Conservation (phyloP, 2,329 filamentous ascomycete species). For the Colletotrichum sp. region DNA sequence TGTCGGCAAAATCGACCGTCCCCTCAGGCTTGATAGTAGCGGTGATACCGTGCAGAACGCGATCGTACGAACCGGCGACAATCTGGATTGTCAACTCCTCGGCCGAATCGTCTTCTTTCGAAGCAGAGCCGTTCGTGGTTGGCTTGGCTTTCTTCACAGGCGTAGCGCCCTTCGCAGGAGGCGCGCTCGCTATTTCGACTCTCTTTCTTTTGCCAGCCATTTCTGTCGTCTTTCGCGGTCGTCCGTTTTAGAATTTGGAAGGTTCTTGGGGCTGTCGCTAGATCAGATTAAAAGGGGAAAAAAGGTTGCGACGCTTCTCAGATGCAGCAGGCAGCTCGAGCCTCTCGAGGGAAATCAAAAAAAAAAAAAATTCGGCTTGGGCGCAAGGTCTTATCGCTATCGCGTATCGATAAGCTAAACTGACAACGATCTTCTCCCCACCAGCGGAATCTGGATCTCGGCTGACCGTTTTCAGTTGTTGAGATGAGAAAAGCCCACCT, state of each 20-base stretch:
- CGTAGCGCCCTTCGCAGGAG: slow-evolving; percentile 23
- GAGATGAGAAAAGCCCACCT: background rate
- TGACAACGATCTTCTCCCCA: background rate
- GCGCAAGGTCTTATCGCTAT: slow-evolving; percentile 14
- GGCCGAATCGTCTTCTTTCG: slow-evolving; percentile 5
- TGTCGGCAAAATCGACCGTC: slow-evolving; percentile 77
- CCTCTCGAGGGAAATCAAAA: background rate
- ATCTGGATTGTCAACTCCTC: slow-evolving; percentile 76
- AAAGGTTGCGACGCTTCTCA: background rate
- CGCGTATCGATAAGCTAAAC: slow-evolving; percentile 20
- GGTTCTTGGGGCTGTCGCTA: background rate
- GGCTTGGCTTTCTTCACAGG: slow-evolving; percentile 38
- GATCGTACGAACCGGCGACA: slow-evolving; percentile 91
- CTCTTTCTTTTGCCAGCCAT: slow-evolving; percentile 56
- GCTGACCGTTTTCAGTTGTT: background rate
- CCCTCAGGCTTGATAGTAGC: slow-evolving; percentile 64
- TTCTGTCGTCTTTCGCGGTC: slow-evolving; percentile 7
- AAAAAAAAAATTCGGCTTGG: slow-evolving; percentile 15
- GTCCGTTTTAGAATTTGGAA: background rate
- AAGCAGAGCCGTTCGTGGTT: slow-evolving; percentile 2
- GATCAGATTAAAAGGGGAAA: slow-evolving; percentile 1
- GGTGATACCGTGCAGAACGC: slow-evolving; percentile 87
- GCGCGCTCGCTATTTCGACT: slow-evolving; percentile 34
- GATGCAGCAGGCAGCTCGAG: background rate
- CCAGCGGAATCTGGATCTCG: background rate